Conservation (phyloP, 2,329 filamentous ascomycete species). For the Escovopsis sp. region DNA sequence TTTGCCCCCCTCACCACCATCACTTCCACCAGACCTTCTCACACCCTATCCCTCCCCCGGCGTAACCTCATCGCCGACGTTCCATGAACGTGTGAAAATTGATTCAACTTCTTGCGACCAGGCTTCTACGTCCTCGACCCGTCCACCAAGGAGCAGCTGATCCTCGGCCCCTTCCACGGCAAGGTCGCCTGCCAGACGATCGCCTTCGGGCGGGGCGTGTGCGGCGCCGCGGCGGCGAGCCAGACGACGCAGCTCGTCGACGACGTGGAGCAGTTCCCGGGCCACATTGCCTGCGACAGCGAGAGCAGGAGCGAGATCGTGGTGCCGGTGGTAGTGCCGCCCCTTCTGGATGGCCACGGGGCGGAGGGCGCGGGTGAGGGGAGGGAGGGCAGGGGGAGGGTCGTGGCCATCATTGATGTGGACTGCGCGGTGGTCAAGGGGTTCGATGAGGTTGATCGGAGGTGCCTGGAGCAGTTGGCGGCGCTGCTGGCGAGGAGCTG, state of each 20-base stretch:
- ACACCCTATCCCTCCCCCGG: no score
- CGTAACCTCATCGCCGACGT: no score
- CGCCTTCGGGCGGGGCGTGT: conserved; percentile 57
- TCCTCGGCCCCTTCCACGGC: conserved; percentile 68
- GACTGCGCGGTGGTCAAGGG: conserved; percentile 55
- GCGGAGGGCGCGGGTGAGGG: no score
- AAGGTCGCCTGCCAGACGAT: conserved; percentile 71
- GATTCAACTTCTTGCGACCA: conserved; percentile 11
- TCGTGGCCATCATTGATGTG: conserved; percentile 65
- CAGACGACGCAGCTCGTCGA: conserved; percentile 47
- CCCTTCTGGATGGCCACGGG: no score
- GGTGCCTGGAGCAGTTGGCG: conserved; percentile 51
- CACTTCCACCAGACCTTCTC: no score
- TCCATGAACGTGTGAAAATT: no score
- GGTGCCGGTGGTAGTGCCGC: conserved; percentile 52
- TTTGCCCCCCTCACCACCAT: no score
- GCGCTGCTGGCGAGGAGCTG: conserved; percentile 42
- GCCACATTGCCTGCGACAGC: conserved; percentile 70
- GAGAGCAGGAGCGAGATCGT: conserved; percentile 69
- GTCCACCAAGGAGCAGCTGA: conserved; percentile 35
- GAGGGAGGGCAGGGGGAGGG: conserved; percentile 21
- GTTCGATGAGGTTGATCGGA: conserved; percentile 53
- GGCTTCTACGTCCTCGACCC: conserved; percentile 60
- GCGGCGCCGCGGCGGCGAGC: conserved; percentile 50
- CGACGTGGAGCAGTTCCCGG: conserved; percentile 61